Conservation (phyloP, 257 asterid species). For the Nicotiana sylvestris region DNA sequence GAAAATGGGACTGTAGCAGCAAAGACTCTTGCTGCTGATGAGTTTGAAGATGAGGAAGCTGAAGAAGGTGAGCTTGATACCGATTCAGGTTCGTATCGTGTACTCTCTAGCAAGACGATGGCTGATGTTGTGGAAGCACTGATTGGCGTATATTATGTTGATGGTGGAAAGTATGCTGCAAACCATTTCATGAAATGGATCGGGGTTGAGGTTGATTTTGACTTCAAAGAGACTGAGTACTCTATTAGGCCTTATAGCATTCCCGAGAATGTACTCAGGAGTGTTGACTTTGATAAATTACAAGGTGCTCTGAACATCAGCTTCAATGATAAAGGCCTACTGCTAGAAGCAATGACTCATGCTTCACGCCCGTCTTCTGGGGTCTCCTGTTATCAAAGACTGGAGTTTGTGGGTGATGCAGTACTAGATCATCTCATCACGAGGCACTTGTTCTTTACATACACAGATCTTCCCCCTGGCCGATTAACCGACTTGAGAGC, state of each 20-base stretch:
- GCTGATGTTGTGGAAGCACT: constrained; percentile 99
- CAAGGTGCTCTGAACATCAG: constrained; percentile 61
- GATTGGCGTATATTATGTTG: constrained; percentile 88
- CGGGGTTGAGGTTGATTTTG: constrained; percentile 80
- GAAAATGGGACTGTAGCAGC: constrained; percentile 20
- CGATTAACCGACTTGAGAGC: constrained; percentile 96
- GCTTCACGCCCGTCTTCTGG: constrained; percentile 99
- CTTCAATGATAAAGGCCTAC: constrained; percentile 61
- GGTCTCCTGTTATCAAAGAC: constrained; percentile 91
- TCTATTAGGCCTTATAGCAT: constrained; percentile 49
- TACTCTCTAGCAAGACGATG: constrained; percentile 89
- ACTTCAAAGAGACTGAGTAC: constrained; percentile 52
- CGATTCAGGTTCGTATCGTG: constrained; percentile 93
- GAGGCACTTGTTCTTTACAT: constrained; percentile 76
- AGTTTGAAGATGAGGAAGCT: constrained; percentile 66
- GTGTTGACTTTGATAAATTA: constrained; percentile 70
- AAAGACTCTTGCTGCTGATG: constrained; percentile 32
- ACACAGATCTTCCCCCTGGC: constrained; percentile 97
- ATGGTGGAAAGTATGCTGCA: constrained; percentile 88
- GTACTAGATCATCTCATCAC: constrained; percentile 97
- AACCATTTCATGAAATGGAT: constrained; percentile 97
- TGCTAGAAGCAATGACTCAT: constrained; percentile 98
- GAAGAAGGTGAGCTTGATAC: constrained; percentile 97
- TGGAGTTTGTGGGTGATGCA: constrained; percentile 98
- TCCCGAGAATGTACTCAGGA: constrained; percentile 62